These are phyloP conservation scores for Penicillium paradoxum DNA, from an alignment of 495 filamentous ascomycete genomes.

Conservation along the genomic window DNA sequence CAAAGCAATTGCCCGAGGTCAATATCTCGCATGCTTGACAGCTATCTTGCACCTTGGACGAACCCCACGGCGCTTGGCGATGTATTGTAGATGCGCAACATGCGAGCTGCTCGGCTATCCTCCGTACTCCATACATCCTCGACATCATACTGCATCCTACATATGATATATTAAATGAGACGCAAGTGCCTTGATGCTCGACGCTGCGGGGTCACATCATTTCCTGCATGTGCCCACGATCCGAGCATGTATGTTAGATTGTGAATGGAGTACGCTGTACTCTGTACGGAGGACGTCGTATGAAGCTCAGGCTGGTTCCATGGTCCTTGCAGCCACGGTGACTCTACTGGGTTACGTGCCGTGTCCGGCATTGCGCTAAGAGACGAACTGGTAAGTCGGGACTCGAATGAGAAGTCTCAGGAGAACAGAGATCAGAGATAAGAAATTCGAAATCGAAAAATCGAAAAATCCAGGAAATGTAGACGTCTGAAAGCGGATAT, in stretches of 20 bases:
- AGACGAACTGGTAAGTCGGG: neutral
- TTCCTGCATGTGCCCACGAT: slow-evolving; percentile 26
- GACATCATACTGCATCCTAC: neutral
- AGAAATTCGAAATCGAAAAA: too few relatives aligned
- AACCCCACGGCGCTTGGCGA: neutral
- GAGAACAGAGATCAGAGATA: too few relatives aligned
- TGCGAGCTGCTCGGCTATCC: neutral
- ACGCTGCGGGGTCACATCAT: slow-evolving; percentile 6
- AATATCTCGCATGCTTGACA: slow-evolving; percentile 27
- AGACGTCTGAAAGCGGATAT: slow-evolving; percentile 15
- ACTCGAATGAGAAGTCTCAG: too few relatives aligned
- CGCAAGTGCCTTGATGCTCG: neutral
- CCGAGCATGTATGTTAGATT: neutral
- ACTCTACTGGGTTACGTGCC: slow-evolving; percentile 7
- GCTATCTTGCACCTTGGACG: slow-evolving; percentile 5
- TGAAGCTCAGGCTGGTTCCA: slow-evolving; percentile 4
- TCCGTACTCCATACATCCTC: neutral
- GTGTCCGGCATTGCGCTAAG: slow-evolving; percentile 8
- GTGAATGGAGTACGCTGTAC: too few relatives aligned
- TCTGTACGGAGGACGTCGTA: too few relatives aligned
- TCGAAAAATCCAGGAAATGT: neutral
- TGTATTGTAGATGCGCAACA: neutral
- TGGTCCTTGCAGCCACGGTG: slow-evolving; percentile 12
- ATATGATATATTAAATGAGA: neutral
- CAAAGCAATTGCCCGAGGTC: slow-evolving; percentile 4